Percentiles rank a stretch among this genome's conserved stretches.
These are phyloP conservation scores for Aspergillus udagawae DNA, from an alignment of 2,329 filamentous ascomycete species.

Conservation along the genomic window DNA sequence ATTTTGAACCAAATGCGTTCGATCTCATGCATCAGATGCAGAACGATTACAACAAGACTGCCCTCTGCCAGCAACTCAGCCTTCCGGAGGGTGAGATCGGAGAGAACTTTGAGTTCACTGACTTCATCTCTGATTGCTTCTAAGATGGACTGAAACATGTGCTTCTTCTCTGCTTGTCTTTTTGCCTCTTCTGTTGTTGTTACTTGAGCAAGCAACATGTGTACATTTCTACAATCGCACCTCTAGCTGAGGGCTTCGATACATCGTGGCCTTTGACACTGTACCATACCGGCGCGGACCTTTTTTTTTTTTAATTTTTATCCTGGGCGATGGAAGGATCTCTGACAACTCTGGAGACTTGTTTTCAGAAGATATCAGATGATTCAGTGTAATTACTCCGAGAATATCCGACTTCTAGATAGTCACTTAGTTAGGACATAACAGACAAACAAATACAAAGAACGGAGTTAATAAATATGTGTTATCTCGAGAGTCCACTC, in stretches of 20 bases:
- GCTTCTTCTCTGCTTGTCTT: background rate
- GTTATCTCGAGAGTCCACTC: background rate
- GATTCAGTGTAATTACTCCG: background rate
- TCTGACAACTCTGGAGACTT: background rate
- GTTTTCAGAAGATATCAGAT: background rate
- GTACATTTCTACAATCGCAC: background rate
- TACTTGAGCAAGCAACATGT: background rate
- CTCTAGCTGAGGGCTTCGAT: background rate
- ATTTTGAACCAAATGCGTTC: constrained; percentile 14
- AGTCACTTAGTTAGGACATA: background rate
- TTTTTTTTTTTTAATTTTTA: background rate
- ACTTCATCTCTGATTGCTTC: constrained; percentile 16
- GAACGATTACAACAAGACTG: constrained; percentile 6
- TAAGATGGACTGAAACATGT: background rate
- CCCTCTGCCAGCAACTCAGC: constrained; percentile 6
- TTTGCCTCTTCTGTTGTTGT: background rate
- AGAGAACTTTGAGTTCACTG: constrained; percentile 17
- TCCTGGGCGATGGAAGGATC: background rate
- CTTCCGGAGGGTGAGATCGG: constrained; percentile 4
- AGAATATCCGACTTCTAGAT: background rate
- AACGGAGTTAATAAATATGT: background rate
- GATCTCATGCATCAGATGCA: constrained; percentile 17
- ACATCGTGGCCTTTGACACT: background rate
- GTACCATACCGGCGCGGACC: background rate
- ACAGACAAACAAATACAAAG: background rate